A percentile compares a stretch with the other conserved stretches of the same genome.
Conservation (phyloP, 2,329 filamentous ascomycete species). For the Aureobasidium vineae region DNA sequence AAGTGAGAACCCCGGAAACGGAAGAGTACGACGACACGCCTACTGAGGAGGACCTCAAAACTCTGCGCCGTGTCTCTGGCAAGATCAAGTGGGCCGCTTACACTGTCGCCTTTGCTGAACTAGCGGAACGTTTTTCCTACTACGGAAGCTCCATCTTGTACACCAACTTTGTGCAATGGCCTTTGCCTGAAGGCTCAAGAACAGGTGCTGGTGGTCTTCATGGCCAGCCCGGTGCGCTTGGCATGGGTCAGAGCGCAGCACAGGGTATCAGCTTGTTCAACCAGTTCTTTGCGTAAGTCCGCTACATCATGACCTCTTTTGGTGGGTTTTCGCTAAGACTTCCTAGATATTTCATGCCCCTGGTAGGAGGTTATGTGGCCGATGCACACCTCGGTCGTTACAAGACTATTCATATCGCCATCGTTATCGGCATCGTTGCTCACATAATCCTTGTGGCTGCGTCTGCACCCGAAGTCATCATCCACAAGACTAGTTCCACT, state of each 20-base stretch:
- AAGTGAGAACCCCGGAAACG: neutral
- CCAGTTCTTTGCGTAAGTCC: slow-evolving; percentile 55
- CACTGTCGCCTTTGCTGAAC: slow-evolving; percentile 58
- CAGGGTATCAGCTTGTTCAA: slow-evolving; percentile 56
- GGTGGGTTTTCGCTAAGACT: neutral
- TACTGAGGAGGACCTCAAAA: slow-evolving; percentile 49
- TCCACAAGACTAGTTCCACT: slow-evolving; percentile 38
- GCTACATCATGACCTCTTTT: neutral
- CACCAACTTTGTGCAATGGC: slow-evolving; percentile 34
- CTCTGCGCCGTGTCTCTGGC: slow-evolving; percentile 52
- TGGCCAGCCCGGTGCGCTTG: slow-evolving; percentile 55
- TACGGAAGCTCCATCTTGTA: slow-evolving; percentile 54
- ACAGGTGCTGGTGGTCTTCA: slow-evolving; percentile 32
- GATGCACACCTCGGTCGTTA: slow-evolving; percentile 46
- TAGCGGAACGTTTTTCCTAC: slow-evolving; percentile 61
- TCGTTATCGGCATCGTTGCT: slow-evolving; percentile 43
- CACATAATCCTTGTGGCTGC: slow-evolving; percentile 38
- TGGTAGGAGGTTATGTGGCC: slow-evolving; percentile 44
- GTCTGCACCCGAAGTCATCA: slow-evolving; percentile 33
- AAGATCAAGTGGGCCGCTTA: slow-evolving; percentile 54
- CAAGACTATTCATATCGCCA: slow-evolving; percentile 42
- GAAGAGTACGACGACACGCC: slow-evolving; percentile 34
- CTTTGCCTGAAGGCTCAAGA: slow-evolving; percentile 36
- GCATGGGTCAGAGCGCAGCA: slow-evolving; percentile 54
- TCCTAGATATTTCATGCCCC: neutral